Percentiles rank a stretch among this genome's conserved stretches.
These are phyloP conservation scores for Zea mays DNA, from an alignment of 176 grass and related monocot genomes.

Conservation along the genomic window DNA sequence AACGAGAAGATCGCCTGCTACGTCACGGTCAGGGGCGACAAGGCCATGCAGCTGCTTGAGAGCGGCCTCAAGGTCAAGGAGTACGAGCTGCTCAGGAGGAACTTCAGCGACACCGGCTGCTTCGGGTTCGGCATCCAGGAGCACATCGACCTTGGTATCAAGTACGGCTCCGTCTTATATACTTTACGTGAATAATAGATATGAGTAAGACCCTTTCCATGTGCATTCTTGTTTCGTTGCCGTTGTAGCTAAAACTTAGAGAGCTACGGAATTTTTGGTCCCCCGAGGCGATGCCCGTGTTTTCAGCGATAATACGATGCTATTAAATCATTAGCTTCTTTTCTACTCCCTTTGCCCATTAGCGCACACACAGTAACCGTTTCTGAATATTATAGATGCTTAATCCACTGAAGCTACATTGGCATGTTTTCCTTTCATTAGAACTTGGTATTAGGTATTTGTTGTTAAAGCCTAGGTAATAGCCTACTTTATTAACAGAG, in stretches of 20 bases:
- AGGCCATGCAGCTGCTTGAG: slow-evolving; percentile 50
- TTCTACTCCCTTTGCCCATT: too few relatives aligned
- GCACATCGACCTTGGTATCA: slow-evolving; percentile 46
- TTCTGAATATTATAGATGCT: too few relatives aligned
- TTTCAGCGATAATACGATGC: too few relatives aligned
- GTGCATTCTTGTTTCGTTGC: not conserved
- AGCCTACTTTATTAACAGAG: not conserved
- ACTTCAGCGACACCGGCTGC: slow-evolving; percentile 42
- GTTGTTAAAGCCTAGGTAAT: too few relatives aligned
- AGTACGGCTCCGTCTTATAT: not conserved
- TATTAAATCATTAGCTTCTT: too few relatives aligned
- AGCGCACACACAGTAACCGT: too few relatives aligned
- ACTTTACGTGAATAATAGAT: not conserved
- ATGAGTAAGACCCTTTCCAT: not conserved
- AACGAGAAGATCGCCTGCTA: slow-evolving; percentile 53
- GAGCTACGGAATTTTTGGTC: too few relatives aligned
- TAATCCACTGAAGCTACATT: too few relatives aligned
- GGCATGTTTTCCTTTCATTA: too few relatives aligned
- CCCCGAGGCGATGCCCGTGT: too few relatives aligned
- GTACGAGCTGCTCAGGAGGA: slow-evolving; percentile 47
- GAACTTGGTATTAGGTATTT: too few relatives aligned
- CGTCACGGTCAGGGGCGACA: slow-evolving; percentile 39
- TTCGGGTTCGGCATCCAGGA: slow-evolving; percentile 48
- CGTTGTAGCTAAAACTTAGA: too few relatives aligned
- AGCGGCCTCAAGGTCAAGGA: slow-evolving; percentile 50